Conservation (phyloP, 2,329 filamentous ascomycete genomes). For the Fusarium sp. region DNA sequence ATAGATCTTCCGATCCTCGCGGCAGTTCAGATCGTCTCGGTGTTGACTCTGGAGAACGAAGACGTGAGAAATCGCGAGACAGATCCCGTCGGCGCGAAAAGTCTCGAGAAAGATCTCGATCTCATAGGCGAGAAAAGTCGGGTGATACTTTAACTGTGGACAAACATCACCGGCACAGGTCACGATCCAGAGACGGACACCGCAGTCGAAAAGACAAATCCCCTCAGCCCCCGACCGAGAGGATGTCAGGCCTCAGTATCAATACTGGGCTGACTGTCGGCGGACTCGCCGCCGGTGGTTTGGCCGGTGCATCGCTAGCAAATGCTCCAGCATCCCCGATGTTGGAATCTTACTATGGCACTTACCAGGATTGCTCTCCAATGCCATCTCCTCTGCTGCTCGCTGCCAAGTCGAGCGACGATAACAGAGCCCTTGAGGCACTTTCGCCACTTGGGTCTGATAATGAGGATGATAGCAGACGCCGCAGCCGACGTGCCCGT, state of each 20-base stretch:
- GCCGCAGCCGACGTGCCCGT: constrained; percentile 70
- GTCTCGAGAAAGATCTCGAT: constrained; percentile 41
- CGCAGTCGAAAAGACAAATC: constrained; percentile 54
- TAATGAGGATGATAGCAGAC: constrained; percentile 56
- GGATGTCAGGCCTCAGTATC: constrained; percentile 66
- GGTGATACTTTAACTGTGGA: constrained; percentile 24
- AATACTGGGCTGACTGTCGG: constrained; percentile 54
- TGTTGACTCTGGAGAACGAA: constrained; percentile 39
- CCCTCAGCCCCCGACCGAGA: constrained; percentile 60
- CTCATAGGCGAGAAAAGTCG: constrained; percentile 43
- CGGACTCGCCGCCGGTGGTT: constrained; percentile 37
- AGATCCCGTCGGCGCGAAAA: constrained; percentile 42
- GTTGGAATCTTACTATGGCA: constrained; percentile 91
- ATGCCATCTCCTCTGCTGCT: constrained; percentile 86
- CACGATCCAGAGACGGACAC: constrained; percentile 30
- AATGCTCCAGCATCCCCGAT: constrained; percentile 82
- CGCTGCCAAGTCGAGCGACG: constrained; percentile 62
- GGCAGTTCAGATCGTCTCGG: constrained; percentile 41
- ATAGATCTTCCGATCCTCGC: constrained; percentile 39
- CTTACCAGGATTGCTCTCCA: constrained; percentile 92
- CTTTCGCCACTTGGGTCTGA: constrained; percentile 66
- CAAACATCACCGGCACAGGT: constrained; percentile 35
- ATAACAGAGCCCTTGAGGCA: constrained; percentile 60
- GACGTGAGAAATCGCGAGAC: constrained; percentile 44
- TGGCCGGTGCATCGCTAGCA: constrained; percentile 58